Conservation (phyloP, 2,329 filamentous ascomycete species). For the Cordyceps tenuipes region DNA sequence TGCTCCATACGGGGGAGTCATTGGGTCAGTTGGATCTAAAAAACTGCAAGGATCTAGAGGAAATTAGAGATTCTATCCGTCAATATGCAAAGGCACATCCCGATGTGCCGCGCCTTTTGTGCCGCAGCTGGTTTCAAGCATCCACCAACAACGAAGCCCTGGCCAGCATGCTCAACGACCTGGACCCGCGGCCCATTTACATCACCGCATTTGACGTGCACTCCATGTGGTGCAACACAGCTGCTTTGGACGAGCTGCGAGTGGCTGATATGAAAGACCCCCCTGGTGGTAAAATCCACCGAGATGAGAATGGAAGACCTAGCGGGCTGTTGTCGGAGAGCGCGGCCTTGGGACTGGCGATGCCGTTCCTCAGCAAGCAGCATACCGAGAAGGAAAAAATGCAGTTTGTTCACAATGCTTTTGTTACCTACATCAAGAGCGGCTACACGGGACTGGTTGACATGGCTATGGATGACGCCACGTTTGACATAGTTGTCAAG, state of each 20-base stretch:
- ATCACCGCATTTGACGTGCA: conserved; percentile 37
- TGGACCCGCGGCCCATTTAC: conserved; percentile 35
- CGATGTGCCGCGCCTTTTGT: conserved; percentile 29
- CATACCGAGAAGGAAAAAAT: conserved; percentile 30
- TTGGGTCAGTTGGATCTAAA: conserved; percentile 30
- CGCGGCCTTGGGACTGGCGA: conserved; percentile 31
- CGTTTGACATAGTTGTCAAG: conserved; percentile 31
- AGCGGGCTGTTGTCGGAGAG: conserved; percentile 34
- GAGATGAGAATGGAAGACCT: conserved; percentile 29
- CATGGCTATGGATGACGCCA: conserved; percentile 40
- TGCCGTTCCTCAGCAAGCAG: conserved; percentile 32
- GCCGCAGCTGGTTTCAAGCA: conserved; percentile 36
- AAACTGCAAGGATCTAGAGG: conserved; percentile 26
- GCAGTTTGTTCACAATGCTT: conserved; percentile 27
- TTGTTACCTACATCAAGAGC: conserved; percentile 29
- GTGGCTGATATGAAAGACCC: conserved; percentile 30
- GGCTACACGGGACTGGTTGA: conserved; percentile 38
- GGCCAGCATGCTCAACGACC: conserved; percentile 33
- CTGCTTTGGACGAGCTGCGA: conserved; percentile 32
- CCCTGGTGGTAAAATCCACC: conserved; percentile 32
- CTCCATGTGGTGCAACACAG: conserved; percentile 37
- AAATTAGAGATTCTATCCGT: conserved; percentile 29
- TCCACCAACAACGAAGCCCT: conserved; percentile 32
- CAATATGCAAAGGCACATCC: conserved; percentile 27
- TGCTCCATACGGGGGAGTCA: conserved; percentile 32